Evolutionary conservation across 2,329 filamentous ascomycete species (phyloP).

Genomic region (Aspergillus flavus): DNA sequence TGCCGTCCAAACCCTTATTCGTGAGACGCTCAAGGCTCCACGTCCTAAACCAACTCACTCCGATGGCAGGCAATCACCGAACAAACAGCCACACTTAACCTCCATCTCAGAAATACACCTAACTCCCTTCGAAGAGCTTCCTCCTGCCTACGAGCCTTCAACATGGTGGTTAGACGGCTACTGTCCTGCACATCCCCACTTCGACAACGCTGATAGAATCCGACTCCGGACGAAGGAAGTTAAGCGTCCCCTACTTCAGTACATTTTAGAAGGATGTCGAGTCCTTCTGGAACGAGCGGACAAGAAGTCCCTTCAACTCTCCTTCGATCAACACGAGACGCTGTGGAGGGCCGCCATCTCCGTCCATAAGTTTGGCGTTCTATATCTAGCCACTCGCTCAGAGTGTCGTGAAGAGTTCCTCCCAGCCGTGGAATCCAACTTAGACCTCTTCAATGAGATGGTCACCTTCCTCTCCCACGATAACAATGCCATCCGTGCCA

Average conservation of each 20-base stretch:
- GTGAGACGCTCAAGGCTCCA: background rate
- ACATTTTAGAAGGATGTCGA: background rate
- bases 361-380: background rate
- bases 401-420: background rate
- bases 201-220: background rate
- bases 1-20: background rate
- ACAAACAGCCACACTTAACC: background rate
- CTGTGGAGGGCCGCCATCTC: background rate
- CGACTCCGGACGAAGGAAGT: background rate
- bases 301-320: background rate
- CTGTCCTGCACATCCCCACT: background rate
- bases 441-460: background rate
- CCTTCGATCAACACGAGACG: background rate
- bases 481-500: background rate
- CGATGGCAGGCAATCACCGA: background rate
- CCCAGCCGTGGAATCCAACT: background rate
- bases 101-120: background rate
- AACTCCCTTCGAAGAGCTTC: background rate
- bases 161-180: background rate
- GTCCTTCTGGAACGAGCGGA: background rate
- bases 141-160: background rate
- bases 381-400: background rate
- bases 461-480: background rate
- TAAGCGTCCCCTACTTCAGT: background rate
- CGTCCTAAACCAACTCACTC: background rate